Evolutionary conservation across 2,329 filamentous ascomycete species (phyloP), one percentile per base, ranked within the genome.

Genomic region (Phaeophleospora eucalypticola): DNA sequence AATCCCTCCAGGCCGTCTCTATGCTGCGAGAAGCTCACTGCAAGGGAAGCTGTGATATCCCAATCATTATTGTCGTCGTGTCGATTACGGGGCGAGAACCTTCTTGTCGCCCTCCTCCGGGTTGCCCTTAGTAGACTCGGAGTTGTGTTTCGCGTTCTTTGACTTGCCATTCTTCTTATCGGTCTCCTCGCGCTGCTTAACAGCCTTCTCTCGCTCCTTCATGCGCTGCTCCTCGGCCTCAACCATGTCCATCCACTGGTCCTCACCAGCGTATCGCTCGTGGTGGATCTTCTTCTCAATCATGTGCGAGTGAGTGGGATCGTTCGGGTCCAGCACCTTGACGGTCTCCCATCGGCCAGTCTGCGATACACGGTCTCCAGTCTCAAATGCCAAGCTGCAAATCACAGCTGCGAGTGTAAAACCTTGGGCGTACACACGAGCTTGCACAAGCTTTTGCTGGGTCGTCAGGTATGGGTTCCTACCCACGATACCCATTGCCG

Each of bases 231-330:
- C 87, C 72, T 90, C 87, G 16, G 87, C 82, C 51, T 80, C 86
- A 41, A 91, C 84, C 86, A 91, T 91, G 61, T 91, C 85, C 75
- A 82, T 93, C 93, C 93, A 98, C 61, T 96, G 78, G 69, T 97
- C 90, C 73, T 95, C 87, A 36, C 89, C 87, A 65, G 84, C 79
- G 68, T 94, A 93, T 54, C 87, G 78, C 75, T 94, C 88, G 72
- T 89, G 87, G 68, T 94, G 87, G 45, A 93, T 80, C 72, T 76
- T 83, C 81, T 90, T 91, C 79, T 94, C 87, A 58, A 94, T 87
- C 57, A 89, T 66, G 60, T 86, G 77, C 78, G 89, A 86, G 70
- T 90, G 87, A 70, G 84, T 81, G 2, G 87, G 88, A 65, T 95
- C 88, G 57, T 87, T 77, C 43, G 87, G 86, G 68, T 91, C 87